Conservation (phyloP, 345 rosid species). For the Hibiscus mutabilis region DNA sequence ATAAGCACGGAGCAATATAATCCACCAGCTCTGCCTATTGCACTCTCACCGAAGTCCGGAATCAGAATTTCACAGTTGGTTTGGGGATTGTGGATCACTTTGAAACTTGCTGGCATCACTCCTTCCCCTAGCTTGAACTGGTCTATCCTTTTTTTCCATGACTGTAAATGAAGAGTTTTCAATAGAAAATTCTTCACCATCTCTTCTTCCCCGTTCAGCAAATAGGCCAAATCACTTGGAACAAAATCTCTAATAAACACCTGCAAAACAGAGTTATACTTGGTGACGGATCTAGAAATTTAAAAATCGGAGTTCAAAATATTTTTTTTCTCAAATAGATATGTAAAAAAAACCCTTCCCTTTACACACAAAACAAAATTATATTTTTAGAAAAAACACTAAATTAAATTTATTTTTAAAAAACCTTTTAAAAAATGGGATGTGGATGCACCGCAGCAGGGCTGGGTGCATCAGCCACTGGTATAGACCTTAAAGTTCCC, state of each 20-base stretch:
- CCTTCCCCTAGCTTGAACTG: slow-evolving; percentile 83
- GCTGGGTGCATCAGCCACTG: too few relatives aligned
- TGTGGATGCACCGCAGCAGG: too few relatives aligned
- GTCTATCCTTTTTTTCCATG: slow-evolving; percentile 73
- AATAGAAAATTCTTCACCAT: slow-evolving; percentile 74
- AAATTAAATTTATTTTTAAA: too few relatives aligned
- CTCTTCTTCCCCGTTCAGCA: slow-evolving; percentile 80
- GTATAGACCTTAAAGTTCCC: background rate
- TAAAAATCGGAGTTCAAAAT: too few relatives aligned
- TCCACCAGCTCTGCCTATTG: background rate
- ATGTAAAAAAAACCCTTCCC: too few relatives aligned
- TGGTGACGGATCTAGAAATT: too few relatives aligned
- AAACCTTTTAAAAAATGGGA: too few relatives aligned
- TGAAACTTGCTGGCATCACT: slow-evolving; percentile 87
- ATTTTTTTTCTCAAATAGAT: too few relatives aligned
- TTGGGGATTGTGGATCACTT: slow-evolving; percentile 25
- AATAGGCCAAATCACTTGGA: slow-evolving; percentile 76
- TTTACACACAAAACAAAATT: too few relatives aligned
- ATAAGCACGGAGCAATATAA: background rate
- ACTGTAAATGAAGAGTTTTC: slow-evolving; percentile 61
- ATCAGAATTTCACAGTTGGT: background rate
- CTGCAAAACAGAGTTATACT: slow-evolving; percentile 24
- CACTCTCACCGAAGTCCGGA: background rate
- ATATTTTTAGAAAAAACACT: too few relatives aligned
- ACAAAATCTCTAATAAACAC: slow-evolving; percentile 83